A percentile compares a stretch with the other conserved stretches of the same genome.
Conservation (phyloP, 176 grass and related monocot species). For the Sorghum bicolor region Sorghum_bicolor_NCBIv3 NC_012874.2:59285001-59285500, state of each 20-base stretch:
- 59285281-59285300: conserved; percentile 68
- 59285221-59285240: conserved; percentile 4
- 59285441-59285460: conserved; percentile 50
- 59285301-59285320: conserved; percentile 44
- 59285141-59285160: conserved; percentile 51
- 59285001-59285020: not conserved
- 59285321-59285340: conserved; percentile 63
- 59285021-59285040: not conserved
- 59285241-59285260: conserved; percentile 25
- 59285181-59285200: conserved; percentile 29
- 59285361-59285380: conserved; percentile 43
- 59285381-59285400: conserved; percentile 44
- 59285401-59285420: conserved; percentile 21
- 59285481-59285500: conserved; percentile 58
- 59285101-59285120: conserved; percentile 18
- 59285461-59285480: conserved; percentile 63
- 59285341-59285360: conserved; percentile 61
- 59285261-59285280: conserved; percentile 30
- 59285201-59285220: conserved; percentile 47
- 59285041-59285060: no score
- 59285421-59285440: conserved; percentile 26
- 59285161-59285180: conserved; percentile 42
- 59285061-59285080: conserved; percentile 7
- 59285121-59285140: not conserved
- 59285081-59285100: conserved; percentile 28